These are phyloP conservation scores for Aspergillus viridinutans DNA, from an alignment of 2,329 filamentous ascomycete species.

Conservation along the genomic window DNA sequence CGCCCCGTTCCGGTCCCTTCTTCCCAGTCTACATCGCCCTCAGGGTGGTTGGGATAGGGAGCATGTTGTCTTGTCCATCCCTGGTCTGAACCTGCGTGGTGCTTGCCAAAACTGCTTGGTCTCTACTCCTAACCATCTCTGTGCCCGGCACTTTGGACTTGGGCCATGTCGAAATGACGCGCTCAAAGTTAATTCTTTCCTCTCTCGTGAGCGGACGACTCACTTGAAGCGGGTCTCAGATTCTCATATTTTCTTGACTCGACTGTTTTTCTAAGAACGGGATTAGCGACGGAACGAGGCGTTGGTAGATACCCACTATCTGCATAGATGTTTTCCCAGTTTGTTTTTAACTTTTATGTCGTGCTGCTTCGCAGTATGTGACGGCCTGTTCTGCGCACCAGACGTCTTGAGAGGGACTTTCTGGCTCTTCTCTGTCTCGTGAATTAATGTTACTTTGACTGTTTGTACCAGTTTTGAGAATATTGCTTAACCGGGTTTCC, in stretches of 20 bases:
- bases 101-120: slow-evolving; percentile 15
- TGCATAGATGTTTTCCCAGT: slow-evolving; percentile 28
- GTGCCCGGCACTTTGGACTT: slow-evolving; percentile 28
- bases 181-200: slow-evolving; percentile 19
- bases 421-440: background rate
- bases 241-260: slow-evolving; percentile 14
- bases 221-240: slow-evolving; percentile 19
- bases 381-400: background rate
- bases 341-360: slow-evolving; percentile 16
- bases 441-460: background rate
- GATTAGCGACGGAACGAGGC: slow-evolving; percentile 40
- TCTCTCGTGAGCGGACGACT: slow-evolving; percentile 17
- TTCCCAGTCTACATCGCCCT: slow-evolving; percentile 36
- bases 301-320: slow-evolving; percentile 42
- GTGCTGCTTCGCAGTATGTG: slow-evolving; percentile 9
- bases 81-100: slow-evolving; percentile 20
- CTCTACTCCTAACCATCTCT: slow-evolving; percentile 22
- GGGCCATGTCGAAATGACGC: slow-evolving; percentile 29
- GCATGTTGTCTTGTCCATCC: slow-evolving; percentile 24
- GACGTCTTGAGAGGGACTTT: slow-evolving; percentile 1
- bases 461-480: background rate
- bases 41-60: slow-evolving; percentile 36
- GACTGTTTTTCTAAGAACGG: slow-evolving; percentile 26
- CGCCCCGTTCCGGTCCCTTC: slow-evolving; percentile 42
- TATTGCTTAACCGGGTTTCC: background rate